Conservation (phyloP, 2,329 filamentous ascomycete genomes). For the Fusarium virguliforme region DNA sequence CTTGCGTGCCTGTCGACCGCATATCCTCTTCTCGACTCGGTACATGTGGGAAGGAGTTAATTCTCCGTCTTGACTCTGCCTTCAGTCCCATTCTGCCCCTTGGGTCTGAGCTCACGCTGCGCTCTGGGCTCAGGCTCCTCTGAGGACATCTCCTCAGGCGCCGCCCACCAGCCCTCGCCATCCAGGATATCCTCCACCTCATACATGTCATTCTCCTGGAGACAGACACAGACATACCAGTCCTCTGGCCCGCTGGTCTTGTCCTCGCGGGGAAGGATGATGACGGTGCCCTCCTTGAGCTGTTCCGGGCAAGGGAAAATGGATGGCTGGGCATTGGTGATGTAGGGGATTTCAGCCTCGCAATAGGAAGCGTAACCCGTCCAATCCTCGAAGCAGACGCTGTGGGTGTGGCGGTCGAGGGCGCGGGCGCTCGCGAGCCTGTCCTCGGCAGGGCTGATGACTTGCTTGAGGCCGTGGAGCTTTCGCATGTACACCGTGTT, state of each 20-base stretch:
- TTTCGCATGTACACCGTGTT: constrained; percentile 23
- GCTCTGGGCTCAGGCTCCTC: background rate
- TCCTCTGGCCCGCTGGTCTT: constrained; percentile 7
- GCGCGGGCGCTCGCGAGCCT: constrained; percentile 24
- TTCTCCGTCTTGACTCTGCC: background rate
- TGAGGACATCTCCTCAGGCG: background rate
- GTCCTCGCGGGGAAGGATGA: constrained; percentile 37
- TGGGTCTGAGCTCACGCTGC: background rate
- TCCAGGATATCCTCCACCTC: constrained; percentile 11
- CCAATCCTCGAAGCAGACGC: constrained; percentile 47
- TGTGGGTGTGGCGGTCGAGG: constrained; percentile 26
- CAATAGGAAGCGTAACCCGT: constrained; percentile 23
- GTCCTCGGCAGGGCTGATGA: constrained; percentile 21
- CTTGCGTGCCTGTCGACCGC: background rate
- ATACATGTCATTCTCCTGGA: constrained; percentile 23
- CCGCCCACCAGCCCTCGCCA: constrained; percentile 15
- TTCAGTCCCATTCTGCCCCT: background rate
- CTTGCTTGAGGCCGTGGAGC: constrained; percentile 36
- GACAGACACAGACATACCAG: constrained; percentile 41
- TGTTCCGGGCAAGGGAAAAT: constrained; percentile 37
- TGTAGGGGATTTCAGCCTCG: constrained; percentile 23
- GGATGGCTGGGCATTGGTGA: constrained; percentile 10
- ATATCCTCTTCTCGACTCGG: background rate
- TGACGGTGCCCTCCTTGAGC: constrained; percentile 41
- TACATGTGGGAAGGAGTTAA: background rate